These are phyloP conservation scores for Clonostachys rosea DNA, from an alignment of 2,329 filamentous ascomycete genomes.

Conservation along the genomic window DNA sequence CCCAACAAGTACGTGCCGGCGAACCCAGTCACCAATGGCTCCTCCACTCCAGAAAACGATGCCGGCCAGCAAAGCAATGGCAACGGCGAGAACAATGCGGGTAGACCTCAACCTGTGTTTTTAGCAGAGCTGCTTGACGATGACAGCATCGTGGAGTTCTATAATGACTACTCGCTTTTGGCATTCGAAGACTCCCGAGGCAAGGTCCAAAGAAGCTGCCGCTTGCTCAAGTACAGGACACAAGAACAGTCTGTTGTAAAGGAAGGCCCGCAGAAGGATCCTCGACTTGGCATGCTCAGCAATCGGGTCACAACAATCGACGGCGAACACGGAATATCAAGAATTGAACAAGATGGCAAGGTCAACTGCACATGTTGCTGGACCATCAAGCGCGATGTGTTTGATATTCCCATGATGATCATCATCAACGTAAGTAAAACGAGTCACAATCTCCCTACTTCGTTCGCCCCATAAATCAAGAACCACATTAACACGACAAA, in stretches of 20 bases:
- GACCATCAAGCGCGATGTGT: constrained; percentile 94
- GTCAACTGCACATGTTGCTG: constrained; percentile 95
- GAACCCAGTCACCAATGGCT: constrained; percentile 28
- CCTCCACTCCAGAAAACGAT: not conserved
- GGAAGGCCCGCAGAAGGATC: constrained; percentile 39
- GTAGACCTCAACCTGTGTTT: constrained; percentile 73
- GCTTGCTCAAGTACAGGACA: constrained; percentile 84
- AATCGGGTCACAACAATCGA: constrained; percentile 58
- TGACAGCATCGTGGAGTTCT: constrained; percentile 89
- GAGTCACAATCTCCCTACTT: not conserved
- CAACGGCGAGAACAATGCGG: constrained; percentile 47
- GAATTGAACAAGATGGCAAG: constrained; percentile 81
- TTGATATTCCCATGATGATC: constrained; percentile 98
- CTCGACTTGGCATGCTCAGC: constrained; percentile 43
- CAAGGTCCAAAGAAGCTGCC: constrained; percentile 77
- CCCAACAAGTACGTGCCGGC: constrained; percentile 84
- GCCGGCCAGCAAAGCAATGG: constrained; percentile 25
- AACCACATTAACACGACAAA: not conserved
- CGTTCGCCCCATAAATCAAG: not conserved
- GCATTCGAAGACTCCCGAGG: constrained; percentile 90
- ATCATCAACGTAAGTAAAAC: constrained; percentile 83
- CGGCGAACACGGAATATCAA: constrained; percentile 74
- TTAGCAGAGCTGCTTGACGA: constrained; percentile 91
- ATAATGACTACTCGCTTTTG: constrained; percentile 89
- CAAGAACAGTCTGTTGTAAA: constrained; percentile 50